These are phyloP conservation scores for Strobilomyces echinocephalus DNA, from an alignment of 768 basidiomycete genomes.

Conservation along the genomic window DNA sequence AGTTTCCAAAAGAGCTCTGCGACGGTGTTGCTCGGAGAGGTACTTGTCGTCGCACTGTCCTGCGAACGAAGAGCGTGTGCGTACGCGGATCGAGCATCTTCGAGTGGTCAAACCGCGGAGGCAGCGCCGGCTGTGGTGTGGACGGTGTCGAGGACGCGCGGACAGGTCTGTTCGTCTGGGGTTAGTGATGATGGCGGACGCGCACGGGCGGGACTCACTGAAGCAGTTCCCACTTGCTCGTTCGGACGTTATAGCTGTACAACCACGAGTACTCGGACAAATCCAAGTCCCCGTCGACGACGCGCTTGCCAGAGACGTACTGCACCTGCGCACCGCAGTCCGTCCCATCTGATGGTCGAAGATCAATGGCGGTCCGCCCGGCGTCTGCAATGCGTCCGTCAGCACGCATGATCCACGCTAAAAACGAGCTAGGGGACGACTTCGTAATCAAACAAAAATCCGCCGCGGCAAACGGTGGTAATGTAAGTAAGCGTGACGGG, in stretches of 20 bases:
- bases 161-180: slow-evolving; percentile 17
- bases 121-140: slow-evolving; percentile 40
- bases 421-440: too few relatives aligned
- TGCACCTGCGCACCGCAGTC: slow-evolving; percentile 66
- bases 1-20: slow-evolving; percentile 62
- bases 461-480: too few relatives aligned
- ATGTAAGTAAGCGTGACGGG: too few relatives aligned
- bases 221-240: slow-evolving; percentile 61
- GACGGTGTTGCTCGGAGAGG: slow-evolving; percentile 58
- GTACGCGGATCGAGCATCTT: slow-evolving; percentile 61
- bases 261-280: slow-evolving; percentile 61
- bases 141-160: slow-evolving; percentile 9
- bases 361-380: slow-evolving; percentile 66
- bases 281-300: slow-evolving; percentile 63
- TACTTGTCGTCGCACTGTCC: slow-evolving; percentile 66
- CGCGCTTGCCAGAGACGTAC: slow-evolving; percentile 72
- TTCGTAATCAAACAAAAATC: too few relatives aligned
- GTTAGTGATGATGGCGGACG: background rate
- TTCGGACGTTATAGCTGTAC: slow-evolving; percentile 40
- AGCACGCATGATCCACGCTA: too few relatives aligned
- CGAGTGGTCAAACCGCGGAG: slow-evolving; percentile 70
- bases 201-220: slow-evolving; percentile 38
- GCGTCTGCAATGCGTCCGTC: slow-evolving; percentile 34
- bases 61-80: slow-evolving; percentile 34
- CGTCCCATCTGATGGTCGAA: slow-evolving; percentile 82